Evolutionary conservation across 805 yeast genomes (phyloP).

Genomic region (Saccharomyces jurei): DNA sequence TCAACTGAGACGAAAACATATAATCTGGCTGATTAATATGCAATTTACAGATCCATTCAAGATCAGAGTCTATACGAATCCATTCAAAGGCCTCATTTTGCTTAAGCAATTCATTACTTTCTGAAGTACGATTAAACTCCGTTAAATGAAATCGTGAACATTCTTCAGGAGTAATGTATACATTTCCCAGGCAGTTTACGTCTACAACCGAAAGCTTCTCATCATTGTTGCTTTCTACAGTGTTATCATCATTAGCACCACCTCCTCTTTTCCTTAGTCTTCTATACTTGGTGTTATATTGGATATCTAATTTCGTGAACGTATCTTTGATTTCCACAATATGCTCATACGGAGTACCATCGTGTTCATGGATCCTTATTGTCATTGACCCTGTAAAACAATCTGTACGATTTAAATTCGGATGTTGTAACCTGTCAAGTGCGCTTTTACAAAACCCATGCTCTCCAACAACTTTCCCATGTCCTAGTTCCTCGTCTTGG

Average conservation of each 20-base stretch:
- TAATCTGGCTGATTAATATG: constrained; percentile 84
- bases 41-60: constrained; percentile 87
- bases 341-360: constrained; percentile 97
- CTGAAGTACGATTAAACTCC: constrained; percentile 53
- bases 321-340: constrained; percentile 85
- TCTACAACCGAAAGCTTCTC: constrained; percentile 18
- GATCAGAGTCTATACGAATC: constrained; percentile 96
- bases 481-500: constrained; percentile 53
- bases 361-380: constrained; percentile 92
- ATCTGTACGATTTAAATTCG: constrained; percentile 16
- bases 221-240: constrained; percentile 25
- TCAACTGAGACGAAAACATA: constrained; percentile 89
- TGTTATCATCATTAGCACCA: neutral
- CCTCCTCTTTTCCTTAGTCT: constrained; percentile 57
- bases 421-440: constrained; percentile 17
- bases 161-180: constrained; percentile 53
- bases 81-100: constrained; percentile 88
- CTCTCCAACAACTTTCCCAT: constrained; percentile 18
- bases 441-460: constrained; percentile 27
- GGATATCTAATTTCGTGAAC: constrained; percentile 82
- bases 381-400: constrained; percentile 93
- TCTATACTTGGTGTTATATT: constrained; percentile 88
- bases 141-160: constrained; percentile 61
- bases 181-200: constrained; percentile 52
- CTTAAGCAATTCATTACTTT: constrained; percentile 24